phyloP scores from a whole-genome alignment of 2,329 filamentous ascomycete genomes.

The Cercospora beticola region DNA sequence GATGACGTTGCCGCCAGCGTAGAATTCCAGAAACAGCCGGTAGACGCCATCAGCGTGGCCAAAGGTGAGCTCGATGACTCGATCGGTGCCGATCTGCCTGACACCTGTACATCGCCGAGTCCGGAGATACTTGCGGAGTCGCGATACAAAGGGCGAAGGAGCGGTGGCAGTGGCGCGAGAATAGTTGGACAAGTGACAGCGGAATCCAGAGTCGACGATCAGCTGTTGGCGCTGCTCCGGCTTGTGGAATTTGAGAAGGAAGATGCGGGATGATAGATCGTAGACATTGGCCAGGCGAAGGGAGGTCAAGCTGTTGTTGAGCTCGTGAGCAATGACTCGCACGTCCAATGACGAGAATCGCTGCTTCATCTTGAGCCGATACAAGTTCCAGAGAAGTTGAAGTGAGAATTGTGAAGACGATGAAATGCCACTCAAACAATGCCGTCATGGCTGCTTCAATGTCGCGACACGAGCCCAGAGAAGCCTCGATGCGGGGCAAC shows the following conservation, averaged over 20 bases:
- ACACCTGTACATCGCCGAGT: slow-evolving; percentile 80
- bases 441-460: not conserved
- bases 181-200: slow-evolving; percentile 90
- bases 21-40: slow-evolving; percentile 89
- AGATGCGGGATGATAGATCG: slow-evolving; percentile 91
- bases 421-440: slow-evolving; percentile 1
- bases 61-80: slow-evolving; percentile 88
- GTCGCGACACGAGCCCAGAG: not conserved
- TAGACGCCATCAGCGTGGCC: slow-evolving; percentile 77
- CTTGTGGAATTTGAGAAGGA: slow-evolving; percentile 92
- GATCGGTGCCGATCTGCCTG: slow-evolving; percentile 84
- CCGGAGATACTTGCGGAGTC: slow-evolving; percentile 83
- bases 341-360: slow-evolving; percentile 77
- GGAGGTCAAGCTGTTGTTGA: slow-evolving; percentile 70
- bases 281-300: slow-evolving; percentile 92
- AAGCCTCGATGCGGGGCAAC: not conserved
- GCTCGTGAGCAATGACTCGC: slow-evolving; percentile 88
- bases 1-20: slow-evolving; percentile 91
- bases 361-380: slow-evolving; percentile 63
- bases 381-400: not conserved
- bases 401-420: not conserved
- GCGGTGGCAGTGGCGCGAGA: slow-evolving; percentile 79
- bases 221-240: slow-evolving; percentile 86
- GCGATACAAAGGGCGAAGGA: slow-evolving; percentile 80
- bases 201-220: slow-evolving; percentile 91